Conservation (phyloP, 257 asterid species). For the Fraxinus cuspidata region DNA sequence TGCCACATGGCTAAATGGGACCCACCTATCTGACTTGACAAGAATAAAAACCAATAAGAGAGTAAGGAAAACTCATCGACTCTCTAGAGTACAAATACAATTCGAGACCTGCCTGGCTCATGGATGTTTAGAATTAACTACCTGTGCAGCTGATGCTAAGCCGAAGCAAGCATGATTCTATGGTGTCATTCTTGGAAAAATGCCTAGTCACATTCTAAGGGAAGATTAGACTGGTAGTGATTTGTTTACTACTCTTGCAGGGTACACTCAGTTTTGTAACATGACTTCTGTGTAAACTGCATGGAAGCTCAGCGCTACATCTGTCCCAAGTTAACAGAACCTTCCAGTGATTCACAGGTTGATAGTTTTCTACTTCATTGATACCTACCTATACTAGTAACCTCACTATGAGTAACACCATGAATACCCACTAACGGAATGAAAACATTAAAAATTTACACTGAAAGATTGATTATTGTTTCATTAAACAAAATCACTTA, state of each 20-base stretch:
- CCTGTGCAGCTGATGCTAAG: not conserved
- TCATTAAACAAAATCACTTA: too few species aligned
- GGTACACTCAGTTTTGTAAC: not conserved
- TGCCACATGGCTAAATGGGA: not conserved
- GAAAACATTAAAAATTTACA: too few species aligned
- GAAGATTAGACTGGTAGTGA: too few species aligned
- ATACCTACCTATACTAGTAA: too few species aligned
- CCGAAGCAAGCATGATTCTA: too few species aligned
- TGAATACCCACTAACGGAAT: not conserved
- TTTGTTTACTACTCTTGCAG: too few species aligned
- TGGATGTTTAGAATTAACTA: not conserved
- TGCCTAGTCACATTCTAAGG: too few species aligned
- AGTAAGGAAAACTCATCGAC: too few species aligned
- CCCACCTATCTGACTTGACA: not conserved
- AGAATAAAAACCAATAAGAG: too few species aligned
- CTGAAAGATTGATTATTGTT: too few species aligned
- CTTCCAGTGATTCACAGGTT: not conserved
- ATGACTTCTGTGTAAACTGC: not conserved
- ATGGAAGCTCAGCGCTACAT: not conserved
- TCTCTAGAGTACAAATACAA: not conserved
- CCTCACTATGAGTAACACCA: not conserved
- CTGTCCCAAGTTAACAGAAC: not conserved
- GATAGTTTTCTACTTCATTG: not conserved
- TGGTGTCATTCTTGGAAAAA: too few species aligned
- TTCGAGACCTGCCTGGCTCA: not conserved